Conservation (phyloP, 1,139 yeast genomes). For the Candida sanyaensis region DNA sequence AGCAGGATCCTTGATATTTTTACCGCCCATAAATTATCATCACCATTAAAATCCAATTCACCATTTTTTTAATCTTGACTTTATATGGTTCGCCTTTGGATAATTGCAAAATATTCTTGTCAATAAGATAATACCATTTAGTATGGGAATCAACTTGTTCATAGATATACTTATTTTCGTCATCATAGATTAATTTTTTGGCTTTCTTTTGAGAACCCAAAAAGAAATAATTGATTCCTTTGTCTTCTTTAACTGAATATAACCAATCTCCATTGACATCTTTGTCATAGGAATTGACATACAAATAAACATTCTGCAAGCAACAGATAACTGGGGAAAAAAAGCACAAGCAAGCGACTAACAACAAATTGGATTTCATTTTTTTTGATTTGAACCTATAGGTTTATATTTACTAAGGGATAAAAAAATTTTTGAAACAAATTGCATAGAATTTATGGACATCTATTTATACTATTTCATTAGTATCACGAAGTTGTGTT, state of each 20-base stretch:
- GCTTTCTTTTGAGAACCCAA: slow-evolving; percentile 14
- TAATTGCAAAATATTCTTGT: slow-evolving; percentile 12
- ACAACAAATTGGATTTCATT: slow-evolving; percentile 1
- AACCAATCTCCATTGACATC: slow-evolving; percentile 28
- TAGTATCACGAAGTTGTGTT: neutral
- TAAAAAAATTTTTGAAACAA: neutral
- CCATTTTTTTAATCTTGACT: slow-evolving; percentile 21
- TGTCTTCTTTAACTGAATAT: slow-evolving; percentile 48
- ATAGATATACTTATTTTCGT: neutral
- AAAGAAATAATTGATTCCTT: slow-evolving; percentile 50
- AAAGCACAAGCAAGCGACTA: neutral
- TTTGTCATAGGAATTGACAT: slow-evolving; percentile 12
- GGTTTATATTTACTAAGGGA: neutral
- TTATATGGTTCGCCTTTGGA: slow-evolving; percentile 12
- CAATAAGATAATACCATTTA: slow-evolving; percentile 5
- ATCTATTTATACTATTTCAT: slow-evolving; percentile 4
- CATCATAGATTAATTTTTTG: neutral
- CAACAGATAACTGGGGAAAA: slow-evolving; percentile 6
- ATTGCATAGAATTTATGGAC: neutral
- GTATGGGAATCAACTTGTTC: slow-evolving; percentile 2
- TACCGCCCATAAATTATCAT: slow-evolving; percentile 38
- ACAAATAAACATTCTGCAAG: slow-evolving; percentile 3
- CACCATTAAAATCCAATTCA: slow-evolving; percentile 28
- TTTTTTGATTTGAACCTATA: neutral
- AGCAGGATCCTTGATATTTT: slow-evolving; percentile 44